Percentiles rank a stretch among this genome's conserved stretches.
These are phyloP conservation scores for Ambrosia artemisiifolia DNA, from an alignment of 129 eudicot species.

Conservation along the genomic window DNA sequence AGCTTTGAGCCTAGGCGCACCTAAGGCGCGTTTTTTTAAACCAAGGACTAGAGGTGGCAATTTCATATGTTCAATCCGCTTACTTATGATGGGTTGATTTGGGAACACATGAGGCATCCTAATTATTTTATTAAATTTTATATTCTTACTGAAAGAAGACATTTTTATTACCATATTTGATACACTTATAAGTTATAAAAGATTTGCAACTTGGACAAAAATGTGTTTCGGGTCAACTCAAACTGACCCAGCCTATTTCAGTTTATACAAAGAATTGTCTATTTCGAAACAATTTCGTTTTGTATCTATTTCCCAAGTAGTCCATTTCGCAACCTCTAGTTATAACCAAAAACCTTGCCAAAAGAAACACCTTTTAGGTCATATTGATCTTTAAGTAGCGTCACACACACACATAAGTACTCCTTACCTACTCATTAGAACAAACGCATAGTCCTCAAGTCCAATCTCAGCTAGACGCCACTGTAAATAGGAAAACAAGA, in stretches of 20 bases:
- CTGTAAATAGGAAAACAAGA: slow-evolving; percentile 36
- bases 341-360: neutral
- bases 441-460: slow-evolving; percentile 94
- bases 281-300: too few relatives aligned
- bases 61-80: neutral
- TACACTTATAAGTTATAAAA: neutral
- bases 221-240: neutral
- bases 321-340: neutral
- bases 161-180: neutral
- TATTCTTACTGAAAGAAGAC: neutral
- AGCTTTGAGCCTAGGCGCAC: too few relatives aligned
- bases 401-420: neutral
- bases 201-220: neutral
- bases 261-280: too few relatives aligned
- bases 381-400: neutral
- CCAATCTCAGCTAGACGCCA: slow-evolving; percentile 99
- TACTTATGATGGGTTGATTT: neutral
- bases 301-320: neutral
- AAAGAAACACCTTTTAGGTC: neutral
- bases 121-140: neutral
- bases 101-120: neutral
- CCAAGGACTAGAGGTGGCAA: neutral
- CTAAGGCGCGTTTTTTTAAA: too few relatives aligned
- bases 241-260: too few relatives aligned
- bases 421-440: slow-evolving; percentile 87